phyloP scores from a whole-genome alignment of 768 basidiomycete species.

The Hypholoma sublateritium region DNA sequence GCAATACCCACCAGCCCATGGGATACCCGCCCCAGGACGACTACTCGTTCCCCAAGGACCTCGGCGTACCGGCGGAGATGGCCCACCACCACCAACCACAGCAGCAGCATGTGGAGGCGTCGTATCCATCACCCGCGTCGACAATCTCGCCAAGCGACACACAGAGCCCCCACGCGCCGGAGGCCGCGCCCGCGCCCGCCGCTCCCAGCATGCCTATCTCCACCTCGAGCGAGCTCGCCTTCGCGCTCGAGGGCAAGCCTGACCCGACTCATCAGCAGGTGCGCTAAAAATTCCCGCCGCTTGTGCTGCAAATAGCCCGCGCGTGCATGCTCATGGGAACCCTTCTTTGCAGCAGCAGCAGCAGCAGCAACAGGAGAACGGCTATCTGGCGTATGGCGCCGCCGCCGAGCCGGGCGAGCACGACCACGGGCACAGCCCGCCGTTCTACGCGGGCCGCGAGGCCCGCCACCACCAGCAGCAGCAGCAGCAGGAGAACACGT shows the following conservation, averaged over 20 bases:
- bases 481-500: constrained; percentile 6
- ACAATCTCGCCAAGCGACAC: constrained; percentile 20
- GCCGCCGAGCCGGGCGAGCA: constrained; percentile 12
- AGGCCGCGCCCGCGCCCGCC: constrained; percentile 8
- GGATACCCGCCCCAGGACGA: constrained; percentile 16
- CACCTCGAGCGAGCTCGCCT: constrained; percentile 27
- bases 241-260: constrained; percentile 23
- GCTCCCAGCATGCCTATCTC: constrained; percentile 19
- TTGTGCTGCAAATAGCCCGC: not conserved
- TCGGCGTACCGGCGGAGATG: constrained; percentile 15
- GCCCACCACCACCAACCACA: constrained; percentile 14
- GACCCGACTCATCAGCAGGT: constrained; percentile 14
- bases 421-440: constrained; percentile 2
- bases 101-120: constrained; percentile 13
- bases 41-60: constrained; percentile 23
- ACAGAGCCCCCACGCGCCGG: constrained; percentile 20
- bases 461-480: constrained; percentile 3
- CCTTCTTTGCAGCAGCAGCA: no score
- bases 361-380: no score
- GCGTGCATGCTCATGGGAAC: not conserved
- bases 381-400: constrained; percentile 14
- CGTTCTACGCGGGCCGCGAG: constrained; percentile 2
- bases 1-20: constrained; percentile 17
- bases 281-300: not conserved
- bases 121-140: constrained; percentile 23